Evolutionary conservation across 805 yeast species (phyloP).

Genomic region (Wickerhamiella musiphila): DNA sequence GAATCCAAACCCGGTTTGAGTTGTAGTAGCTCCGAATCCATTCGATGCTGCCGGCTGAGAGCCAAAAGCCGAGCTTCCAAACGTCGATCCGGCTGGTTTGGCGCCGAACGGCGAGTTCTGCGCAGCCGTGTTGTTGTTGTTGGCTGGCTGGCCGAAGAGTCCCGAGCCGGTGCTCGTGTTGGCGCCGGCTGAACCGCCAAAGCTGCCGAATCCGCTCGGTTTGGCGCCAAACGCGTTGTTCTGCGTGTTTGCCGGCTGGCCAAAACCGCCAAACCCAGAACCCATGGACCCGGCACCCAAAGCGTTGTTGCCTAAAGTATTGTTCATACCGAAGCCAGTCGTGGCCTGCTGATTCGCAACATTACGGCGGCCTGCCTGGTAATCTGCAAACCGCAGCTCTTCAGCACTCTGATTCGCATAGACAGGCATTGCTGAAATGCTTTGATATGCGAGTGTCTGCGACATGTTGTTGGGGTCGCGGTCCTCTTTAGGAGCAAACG

Average conservation of each 20-base stretch:
- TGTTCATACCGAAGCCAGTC: conserved; percentile 4
- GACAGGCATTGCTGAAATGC: conserved; percentile 79
- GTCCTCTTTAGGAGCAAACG: conserved; percentile 54
- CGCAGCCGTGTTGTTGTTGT: conserved; percentile 8
- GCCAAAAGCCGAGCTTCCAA: too few relatives aligned
- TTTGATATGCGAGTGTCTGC: conserved; percentile 38
- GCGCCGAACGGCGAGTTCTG: conserved; percentile 8
- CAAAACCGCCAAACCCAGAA: conserved; percentile 7
- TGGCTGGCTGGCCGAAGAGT: conserved; percentile 18
- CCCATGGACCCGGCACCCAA: conserved; percentile 16
- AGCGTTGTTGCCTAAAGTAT: conserved; percentile 2
- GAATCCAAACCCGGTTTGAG: conserved; percentile 11
- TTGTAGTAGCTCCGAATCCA: conserved; percentile 4
- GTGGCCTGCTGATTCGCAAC: conserved; percentile 4
- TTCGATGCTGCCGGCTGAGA: too few relatives aligned
- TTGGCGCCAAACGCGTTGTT: conserved; percentile 19
- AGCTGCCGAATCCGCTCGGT: conserved; percentile 9
- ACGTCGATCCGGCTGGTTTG: conserved; percentile 1
- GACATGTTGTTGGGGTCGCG: conserved; percentile 46
- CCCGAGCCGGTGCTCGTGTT: conserved; percentile 4
- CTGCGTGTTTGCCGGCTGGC: conserved; percentile 2
- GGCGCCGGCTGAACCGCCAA: too few relatives aligned
- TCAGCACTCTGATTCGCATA: conserved; percentile 67
- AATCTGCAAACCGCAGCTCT: conserved; percentile 80
- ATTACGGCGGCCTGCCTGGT: conserved; percentile 44